Conservation (phyloP, 2,329 filamentous ascomycete species). For the Fusarium sp. region DNA sequence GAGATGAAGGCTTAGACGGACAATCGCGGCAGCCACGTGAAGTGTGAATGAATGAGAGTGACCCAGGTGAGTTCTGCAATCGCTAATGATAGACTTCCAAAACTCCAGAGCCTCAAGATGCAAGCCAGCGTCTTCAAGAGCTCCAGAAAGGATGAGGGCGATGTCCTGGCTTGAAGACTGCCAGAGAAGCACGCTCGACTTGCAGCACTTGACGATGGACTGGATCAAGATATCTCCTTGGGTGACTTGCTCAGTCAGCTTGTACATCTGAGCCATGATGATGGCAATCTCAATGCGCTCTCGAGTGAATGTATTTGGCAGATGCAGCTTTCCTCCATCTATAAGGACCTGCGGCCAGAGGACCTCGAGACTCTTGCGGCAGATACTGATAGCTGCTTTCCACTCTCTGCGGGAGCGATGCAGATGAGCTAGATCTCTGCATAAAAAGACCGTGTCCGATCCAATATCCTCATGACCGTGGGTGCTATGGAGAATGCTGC, state of each 20-base stretch:
- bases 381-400: constrained; percentile 6
- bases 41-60: constrained; percentile 2
- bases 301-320: not conserved
- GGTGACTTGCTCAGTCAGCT: not conserved
- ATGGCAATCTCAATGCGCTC: not conserved
- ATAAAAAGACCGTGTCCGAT: not conserved
- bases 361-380: not conserved
- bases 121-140: not conserved
- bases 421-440: not conserved
- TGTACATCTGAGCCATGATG: constrained; percentile 4
- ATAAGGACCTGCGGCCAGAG: not conserved
- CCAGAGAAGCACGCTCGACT: not conserved
- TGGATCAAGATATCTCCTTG: not conserved
- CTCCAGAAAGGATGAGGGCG: not conserved
- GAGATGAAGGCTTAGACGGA: not conserved
- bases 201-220: constrained; percentile 4
- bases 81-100: not conserved
- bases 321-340: not conserved
- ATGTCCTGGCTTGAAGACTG: not conserved
- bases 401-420: not conserved
- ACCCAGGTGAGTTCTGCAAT: not conserved
- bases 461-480: not conserved
- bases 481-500: not conserved
- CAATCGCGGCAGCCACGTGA: not conserved
- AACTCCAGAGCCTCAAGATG: not conserved